These are phyloP conservation scores for Scedosporium minutisporum DNA, from an alignment of 2,329 filamentous ascomycete genomes.

Conservation along the genomic window DNA sequence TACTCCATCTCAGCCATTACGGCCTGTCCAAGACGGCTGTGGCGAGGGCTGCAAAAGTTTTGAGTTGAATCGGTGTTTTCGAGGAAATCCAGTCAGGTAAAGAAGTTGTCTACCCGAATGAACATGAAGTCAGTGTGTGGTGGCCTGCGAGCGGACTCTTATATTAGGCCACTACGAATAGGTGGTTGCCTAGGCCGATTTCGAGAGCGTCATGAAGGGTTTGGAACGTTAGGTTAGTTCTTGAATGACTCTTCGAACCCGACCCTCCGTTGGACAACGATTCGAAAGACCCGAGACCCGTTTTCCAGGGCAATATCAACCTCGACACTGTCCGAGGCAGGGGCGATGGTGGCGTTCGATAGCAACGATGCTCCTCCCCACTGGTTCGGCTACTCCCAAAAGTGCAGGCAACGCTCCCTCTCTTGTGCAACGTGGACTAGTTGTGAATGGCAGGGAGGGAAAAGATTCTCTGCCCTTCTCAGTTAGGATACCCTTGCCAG, in stretches of 20 bases:
- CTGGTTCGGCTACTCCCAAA: neutral
- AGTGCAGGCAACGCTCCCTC: neutral
- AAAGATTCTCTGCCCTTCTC: neutral
- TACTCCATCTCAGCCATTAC: constrained; percentile 5
- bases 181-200: too few relatives aligned
- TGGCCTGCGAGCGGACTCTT: too few relatives aligned
- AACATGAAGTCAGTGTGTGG: too few relatives aligned
- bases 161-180: too few relatives aligned
- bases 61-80: neutral
- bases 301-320: neutral
- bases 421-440: neutral
- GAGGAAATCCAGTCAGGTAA: neutral
- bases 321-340: neutral
- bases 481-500: neutral
- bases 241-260: too few relatives aligned
- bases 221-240: too few relatives aligned
- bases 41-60: neutral
- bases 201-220: too few relatives aligned
- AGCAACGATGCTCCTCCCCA: neutral
- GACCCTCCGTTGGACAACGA: too few relatives aligned
- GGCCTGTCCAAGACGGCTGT: neutral
- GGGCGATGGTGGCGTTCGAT: neutral
- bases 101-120: too few relatives aligned
- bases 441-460: neutral
- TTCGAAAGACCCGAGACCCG: too few relatives aligned